A percentile compares a stretch with the other conserved stretches of the same genome.
Evolutionary conservation across 352 stramenopile species (phyloP).

Genomic region (Pythium brachiatum): DNA sequence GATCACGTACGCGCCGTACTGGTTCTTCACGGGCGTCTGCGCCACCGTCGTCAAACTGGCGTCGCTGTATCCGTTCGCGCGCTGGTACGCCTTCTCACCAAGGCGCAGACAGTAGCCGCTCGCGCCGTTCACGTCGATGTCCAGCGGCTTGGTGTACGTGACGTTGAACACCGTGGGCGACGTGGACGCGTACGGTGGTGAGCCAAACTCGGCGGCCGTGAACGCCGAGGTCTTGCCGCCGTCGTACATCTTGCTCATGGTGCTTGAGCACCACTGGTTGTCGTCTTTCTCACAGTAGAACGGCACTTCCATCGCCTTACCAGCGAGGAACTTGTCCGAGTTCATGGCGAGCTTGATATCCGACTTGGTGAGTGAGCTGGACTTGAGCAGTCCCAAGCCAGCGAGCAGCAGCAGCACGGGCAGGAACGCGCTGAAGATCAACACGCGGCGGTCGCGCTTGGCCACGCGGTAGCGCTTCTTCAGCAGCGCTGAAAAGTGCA

Average conservation of each 20-base stretch:
- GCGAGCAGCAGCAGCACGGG: constrained; percentile 77
- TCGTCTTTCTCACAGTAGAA: constrained; percentile 50
- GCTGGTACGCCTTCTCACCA: constrained; percentile 35
- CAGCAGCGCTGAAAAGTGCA: constrained; percentile 81
- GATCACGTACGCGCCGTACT: constrained; percentile 44
- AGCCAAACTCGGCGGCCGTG: constrained; percentile 28
- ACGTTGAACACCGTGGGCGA: constrained; percentile 48
- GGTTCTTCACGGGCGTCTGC: constrained; percentile 17
- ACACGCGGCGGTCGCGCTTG: constrained; percentile 86
- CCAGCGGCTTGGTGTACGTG: constrained; percentile 21
- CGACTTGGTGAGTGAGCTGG: constrained; percentile 42
- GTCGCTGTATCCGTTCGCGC: constrained; percentile 25
- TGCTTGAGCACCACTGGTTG: constrained; percentile 46
- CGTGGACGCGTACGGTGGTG: constrained; percentile 32
- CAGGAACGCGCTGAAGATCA: constrained; percentile 57
- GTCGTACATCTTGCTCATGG: constrained; percentile 33
- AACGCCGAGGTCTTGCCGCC: constrained; percentile 32
- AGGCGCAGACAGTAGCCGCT: constrained; percentile 34
- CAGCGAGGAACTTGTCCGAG: constrained; percentile 32
- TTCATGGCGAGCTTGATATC: constrained; percentile 40
- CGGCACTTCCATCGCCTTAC: constrained; percentile 35
- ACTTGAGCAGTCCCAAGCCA: constrained; percentile 75
- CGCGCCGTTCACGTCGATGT: constrained; percentile 30
- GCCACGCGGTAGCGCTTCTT: constrained; percentile 85
- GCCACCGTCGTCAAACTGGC: background rate